Evolutionary conservation across 2,329 filamentous ascomycete species (phyloP), one percentile per base, ranked within the genome.

Genomic region (Coccinonectria pachysandricola): DNA sequence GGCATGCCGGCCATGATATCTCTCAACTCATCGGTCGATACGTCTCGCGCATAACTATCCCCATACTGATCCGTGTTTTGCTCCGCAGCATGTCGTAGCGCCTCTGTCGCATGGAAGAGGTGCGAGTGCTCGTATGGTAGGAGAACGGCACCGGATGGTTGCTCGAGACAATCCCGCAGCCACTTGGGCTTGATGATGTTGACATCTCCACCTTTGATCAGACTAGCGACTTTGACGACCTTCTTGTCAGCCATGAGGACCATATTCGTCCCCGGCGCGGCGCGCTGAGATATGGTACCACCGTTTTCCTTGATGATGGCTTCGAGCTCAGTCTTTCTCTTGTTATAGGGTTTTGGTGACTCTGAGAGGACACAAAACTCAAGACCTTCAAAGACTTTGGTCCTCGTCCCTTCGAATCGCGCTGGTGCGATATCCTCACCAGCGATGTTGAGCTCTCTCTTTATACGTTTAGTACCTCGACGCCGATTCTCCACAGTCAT

Each of bases 331-430:
- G 68, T 62, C 52, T 94, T 95, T 5, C 68, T 69, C 50, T 75
- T 85, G 54, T 83, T 91, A 13, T 63, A 57, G 0, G 84, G 82
- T 21, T 69, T 64, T 2, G 66, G 49, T 15, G 79, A 75, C 27
- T 92, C 86, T 2, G 80, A 87, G 48, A 95, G 68, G 12, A 96
- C 70, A 57, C 76, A 92, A 49, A 95, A 93, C 20, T 73, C 77
- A 9, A 91, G 54, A 0, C 81, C 80, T 7, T 76, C 64, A 39
- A 95, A 94, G 0, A 92, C 50, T 22, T 71, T 67, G 0, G 73
- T 75, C 22, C 63, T 64, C 2, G 71, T 68, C 0, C 67, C 70
- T 3, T 60, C 59, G 41, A 78, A 79, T 23, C 50, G 45, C 1
- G 42, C 51, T 0, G 53, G 50, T 1, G 37, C 43, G 1, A 39